Percentiles rank a stretch among this genome's conserved stretches.
Evolutionary conservation across 805 yeast species (phyloP).

Genomic region (Candida vartiovaarae): DNA sequence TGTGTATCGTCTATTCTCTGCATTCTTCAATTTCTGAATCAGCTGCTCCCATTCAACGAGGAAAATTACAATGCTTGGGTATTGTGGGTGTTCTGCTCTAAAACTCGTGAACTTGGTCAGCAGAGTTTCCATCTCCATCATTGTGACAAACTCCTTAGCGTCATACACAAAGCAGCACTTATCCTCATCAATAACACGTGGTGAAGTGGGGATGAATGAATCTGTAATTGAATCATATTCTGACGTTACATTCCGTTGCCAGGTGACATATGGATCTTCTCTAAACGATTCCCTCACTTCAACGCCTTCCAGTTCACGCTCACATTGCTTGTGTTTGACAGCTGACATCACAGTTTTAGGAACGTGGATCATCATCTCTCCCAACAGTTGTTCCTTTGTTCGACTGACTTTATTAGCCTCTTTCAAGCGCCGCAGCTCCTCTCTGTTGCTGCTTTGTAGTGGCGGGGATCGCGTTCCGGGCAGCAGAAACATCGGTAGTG

Average conservation of each 20-base stretch:
- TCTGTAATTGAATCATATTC: conserved; percentile 42
- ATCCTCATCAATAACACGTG: conserved; percentile 36
- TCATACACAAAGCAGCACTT: conserved; percentile 37
- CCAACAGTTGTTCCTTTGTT: conserved; percentile 42
- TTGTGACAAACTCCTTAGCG: conserved; percentile 37
- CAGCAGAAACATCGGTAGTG: background rate
- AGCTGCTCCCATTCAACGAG: conserved; percentile 43
- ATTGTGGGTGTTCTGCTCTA: conserved; percentile 16
- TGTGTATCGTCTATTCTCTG: conserved; percentile 40
- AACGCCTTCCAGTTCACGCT: conserved; percentile 18
- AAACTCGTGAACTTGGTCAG: conserved; percentile 18
- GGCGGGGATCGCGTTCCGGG: background rate
- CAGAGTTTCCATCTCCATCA: conserved; percentile 24
- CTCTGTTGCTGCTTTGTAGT: conserved; percentile 7
- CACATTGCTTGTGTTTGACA: conserved; percentile 25
- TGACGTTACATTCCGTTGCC: conserved; percentile 45
- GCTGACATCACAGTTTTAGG: conserved; percentile 26
- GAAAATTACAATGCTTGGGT: conserved; percentile 34
- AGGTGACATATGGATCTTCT: conserved; percentile 27
- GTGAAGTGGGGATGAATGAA: conserved; percentile 46
- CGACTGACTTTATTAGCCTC: conserved; percentile 33
- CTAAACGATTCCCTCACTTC: conserved; percentile 18
- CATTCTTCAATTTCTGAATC: conserved; percentile 34
- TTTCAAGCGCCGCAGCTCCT: conserved; percentile 15
- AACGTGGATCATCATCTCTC: conserved; percentile 42